Percentiles rank a stretch among this genome's conserved stretches.
phyloP scores from a whole-genome alignment of 331 rosid genomes.

The Prunus yedoensis region DNA sequence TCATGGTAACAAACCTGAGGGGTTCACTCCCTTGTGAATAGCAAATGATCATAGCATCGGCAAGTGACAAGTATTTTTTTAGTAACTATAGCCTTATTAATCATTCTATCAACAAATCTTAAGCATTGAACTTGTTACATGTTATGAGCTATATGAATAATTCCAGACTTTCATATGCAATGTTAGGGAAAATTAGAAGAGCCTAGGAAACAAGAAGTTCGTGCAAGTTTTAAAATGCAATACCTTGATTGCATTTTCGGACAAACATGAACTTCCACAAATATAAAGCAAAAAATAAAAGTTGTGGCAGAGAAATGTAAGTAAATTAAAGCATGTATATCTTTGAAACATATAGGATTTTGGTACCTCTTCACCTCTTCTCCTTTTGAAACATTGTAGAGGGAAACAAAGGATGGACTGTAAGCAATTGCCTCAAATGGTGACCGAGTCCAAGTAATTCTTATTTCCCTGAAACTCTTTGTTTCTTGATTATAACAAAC shows the following conservation, averaged over 20 bases:
- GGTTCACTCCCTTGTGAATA: background rate
- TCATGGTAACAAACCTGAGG: background rate
- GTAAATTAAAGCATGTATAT: background rate
- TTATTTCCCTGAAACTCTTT: background rate
- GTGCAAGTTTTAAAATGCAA: background rate
- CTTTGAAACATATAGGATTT: background rate
- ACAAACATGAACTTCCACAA: background rate
- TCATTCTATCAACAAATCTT: background rate
- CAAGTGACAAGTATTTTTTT: background rate
- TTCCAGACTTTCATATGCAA: no score
- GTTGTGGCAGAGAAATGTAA: background rate
- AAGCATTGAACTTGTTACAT: background rate
- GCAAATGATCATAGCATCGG: background rate
- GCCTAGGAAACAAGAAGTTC: background rate
- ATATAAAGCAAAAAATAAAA: background rate
- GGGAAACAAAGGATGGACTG: constrained; percentile 15
- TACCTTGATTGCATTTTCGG: background rate
- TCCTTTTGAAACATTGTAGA: background rate
- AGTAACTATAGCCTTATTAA: no score
- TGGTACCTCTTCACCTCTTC: background rate
- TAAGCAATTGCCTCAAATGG: background rate
- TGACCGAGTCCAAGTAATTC: background rate
- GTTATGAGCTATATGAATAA: background rate
- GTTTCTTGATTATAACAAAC: background rate
- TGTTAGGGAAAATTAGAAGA: background rate